Percentiles rank a stretch among this genome's conserved stretches.
These are phyloP conservation scores for Myotisia sp. DNA, from an alignment of 2,329 filamentous ascomycete species.

Conservation along the genomic window DNA sequence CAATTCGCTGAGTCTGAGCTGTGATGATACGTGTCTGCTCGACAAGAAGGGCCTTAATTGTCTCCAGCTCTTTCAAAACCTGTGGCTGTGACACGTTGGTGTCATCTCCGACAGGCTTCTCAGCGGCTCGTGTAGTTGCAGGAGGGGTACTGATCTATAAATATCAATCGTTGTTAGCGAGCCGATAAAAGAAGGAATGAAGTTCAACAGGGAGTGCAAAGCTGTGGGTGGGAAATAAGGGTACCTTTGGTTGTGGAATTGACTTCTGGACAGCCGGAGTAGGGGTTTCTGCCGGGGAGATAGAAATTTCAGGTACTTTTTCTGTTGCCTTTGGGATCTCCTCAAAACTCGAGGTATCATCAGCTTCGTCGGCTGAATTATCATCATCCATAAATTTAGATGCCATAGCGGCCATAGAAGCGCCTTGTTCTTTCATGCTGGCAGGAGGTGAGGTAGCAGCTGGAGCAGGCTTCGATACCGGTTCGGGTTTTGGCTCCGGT, in stretches of 20 bases:
- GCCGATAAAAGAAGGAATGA: not conserved
- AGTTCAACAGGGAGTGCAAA: not conserved
- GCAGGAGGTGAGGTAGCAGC: slow-evolving; percentile 8
- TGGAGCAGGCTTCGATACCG: slow-evolving; percentile 28
- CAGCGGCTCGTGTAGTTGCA: not conserved
- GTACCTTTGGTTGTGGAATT: slow-evolving; percentile 6
- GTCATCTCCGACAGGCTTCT: not conserved
- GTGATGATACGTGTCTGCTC: slow-evolving; percentile 64
- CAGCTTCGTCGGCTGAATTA: slow-evolving; percentile 38
- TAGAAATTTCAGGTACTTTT: slow-evolving; percentile 33
- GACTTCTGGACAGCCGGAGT: slow-evolving; percentile 5
- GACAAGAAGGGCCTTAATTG: slow-evolving; percentile 66
- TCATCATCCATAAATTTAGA: slow-evolving; percentile 71
- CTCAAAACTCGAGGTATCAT: slow-evolving; percentile 71
- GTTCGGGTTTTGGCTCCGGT: slow-evolving; percentile 26
- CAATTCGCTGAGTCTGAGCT: slow-evolving; percentile 63
- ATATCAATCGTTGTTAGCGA: not conserved
- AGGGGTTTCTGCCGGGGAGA: slow-evolving; percentile 15
- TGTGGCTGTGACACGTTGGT: slow-evolving; percentile 23
- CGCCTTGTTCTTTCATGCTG: slow-evolving; percentile 67
- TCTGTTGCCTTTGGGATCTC: slow-evolving; percentile 64
- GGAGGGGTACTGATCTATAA: not conserved
- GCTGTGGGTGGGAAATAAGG: not conserved
- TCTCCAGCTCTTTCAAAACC: slow-evolving; percentile 52
- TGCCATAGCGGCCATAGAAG: slow-evolving; percentile 71